Conservation (phyloP, 176 grass and related monocot genomes). For the Juncus effusus region DNA sequence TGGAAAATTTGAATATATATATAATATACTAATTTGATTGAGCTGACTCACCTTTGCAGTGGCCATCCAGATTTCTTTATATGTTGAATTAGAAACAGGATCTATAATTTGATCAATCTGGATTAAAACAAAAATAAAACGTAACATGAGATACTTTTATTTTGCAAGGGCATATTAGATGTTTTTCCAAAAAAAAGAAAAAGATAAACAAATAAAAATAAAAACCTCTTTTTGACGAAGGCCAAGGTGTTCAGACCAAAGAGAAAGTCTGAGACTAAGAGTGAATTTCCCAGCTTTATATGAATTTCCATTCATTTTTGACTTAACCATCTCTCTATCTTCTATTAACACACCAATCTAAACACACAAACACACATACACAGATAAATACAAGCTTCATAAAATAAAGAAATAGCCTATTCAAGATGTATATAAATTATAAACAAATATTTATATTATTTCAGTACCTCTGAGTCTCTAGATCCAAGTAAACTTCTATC, state of each 20-base stretch:
- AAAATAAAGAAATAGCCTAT: neutral
- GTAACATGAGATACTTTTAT: neutral
- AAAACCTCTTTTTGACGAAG: slow-evolving; percentile 81
- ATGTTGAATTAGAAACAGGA: slow-evolving; percentile 72
- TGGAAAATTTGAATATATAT: slow-evolving; percentile 12
- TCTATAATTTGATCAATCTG: slow-evolving; percentile 86
- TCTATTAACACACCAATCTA: slow-evolving; percentile 97
- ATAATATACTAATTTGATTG: slow-evolving; percentile 1
- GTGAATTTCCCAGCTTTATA: slow-evolving; percentile 96
- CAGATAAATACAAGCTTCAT: slow-evolving; percentile 5
- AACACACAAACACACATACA: slow-evolving; percentile 1
- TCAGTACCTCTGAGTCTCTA: slow-evolving; percentile 86
- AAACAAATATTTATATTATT: slow-evolving; percentile 7
- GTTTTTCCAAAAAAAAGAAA: slow-evolving; percentile 15
- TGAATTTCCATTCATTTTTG: slow-evolving; percentile 91
- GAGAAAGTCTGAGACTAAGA: slow-evolving; percentile 70
- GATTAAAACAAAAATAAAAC: slow-evolving; percentile 17
- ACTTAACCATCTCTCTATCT: slow-evolving; percentile 92
- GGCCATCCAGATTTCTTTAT: slow-evolving; percentile 92
- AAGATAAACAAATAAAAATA: slow-evolving; percentile 9
- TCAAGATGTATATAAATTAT: neutral
- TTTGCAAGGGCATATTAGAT: neutral
- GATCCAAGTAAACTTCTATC: slow-evolving; percentile 98
- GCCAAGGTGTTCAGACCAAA: slow-evolving; percentile 95
- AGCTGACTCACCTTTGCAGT: slow-evolving; percentile 68